phyloP scores from a whole-genome alignment of 2,329 filamentous ascomycete species.

The Fusarium decemcellulare region DNA sequence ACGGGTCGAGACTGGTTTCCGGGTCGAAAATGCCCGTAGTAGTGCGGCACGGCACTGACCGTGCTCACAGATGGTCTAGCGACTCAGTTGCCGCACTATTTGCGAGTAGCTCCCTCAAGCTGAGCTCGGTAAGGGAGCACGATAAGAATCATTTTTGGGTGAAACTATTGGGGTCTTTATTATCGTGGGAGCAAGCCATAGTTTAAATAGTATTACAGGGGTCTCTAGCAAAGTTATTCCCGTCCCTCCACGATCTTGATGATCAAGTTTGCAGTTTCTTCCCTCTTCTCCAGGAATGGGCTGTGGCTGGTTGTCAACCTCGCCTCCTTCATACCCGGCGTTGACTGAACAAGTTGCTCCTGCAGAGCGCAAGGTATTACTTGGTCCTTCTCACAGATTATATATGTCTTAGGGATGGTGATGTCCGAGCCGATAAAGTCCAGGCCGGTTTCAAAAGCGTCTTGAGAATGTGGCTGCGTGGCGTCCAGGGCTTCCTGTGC shows the following conservation, averaged over 20 bases:
- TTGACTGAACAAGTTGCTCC: slow-evolving; percentile 4
- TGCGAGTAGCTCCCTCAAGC: background rate
- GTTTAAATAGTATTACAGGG: background rate
- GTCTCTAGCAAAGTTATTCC: background rate
- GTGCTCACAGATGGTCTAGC: too few species aligned
- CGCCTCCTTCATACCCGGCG: slow-evolving; percentile 2
- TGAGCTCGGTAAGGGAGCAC: background rate
- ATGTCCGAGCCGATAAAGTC: slow-evolving; percentile 5
- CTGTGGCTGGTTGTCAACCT: background rate
- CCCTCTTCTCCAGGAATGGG: background rate
- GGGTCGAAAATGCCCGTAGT: too few species aligned
- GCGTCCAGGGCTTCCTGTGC: background rate
- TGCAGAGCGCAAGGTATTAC: background rate
- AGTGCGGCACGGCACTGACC: too few species aligned
- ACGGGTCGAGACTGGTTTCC: background rate
- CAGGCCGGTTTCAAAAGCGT: slow-evolving; percentile 1
- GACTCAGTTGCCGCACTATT: background rate
- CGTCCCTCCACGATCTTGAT: slow-evolving; percentile 1
- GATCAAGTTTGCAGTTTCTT: background rate
- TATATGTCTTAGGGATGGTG: slow-evolving; percentile 2
- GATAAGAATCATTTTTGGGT: background rate
- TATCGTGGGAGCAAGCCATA: background rate
- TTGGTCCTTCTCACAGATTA: slow-evolving; percentile 1
- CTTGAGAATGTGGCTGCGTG: slow-evolving; percentile 3
- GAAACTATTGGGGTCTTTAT: background rate